phyloP scores from a whole-genome alignment of 2,329 filamentous ascomycete genomes.

The Penicillium olsonii region DNA sequence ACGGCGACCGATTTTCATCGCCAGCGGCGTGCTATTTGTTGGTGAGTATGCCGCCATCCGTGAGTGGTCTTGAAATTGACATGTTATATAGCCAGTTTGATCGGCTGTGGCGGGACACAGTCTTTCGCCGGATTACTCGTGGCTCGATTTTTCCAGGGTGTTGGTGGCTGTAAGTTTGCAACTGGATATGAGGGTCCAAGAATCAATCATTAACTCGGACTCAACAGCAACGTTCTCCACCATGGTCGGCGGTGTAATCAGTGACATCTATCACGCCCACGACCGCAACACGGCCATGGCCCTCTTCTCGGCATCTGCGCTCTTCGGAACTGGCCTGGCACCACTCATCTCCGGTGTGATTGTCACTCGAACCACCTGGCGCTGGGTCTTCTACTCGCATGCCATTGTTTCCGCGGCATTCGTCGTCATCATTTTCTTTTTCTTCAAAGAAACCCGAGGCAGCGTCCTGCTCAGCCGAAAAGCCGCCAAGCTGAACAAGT shows the following conservation, averaged over 20 bases:
- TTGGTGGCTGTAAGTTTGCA: constrained; percentile 65
- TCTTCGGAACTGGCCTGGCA: constrained; percentile 78
- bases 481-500: constrained; percentile 71
- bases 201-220: not conserved
- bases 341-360: constrained; percentile 73
- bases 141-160: constrained; percentile 73
- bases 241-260: constrained; percentile 89
- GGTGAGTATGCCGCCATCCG: constrained; percentile 24
- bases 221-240: constrained; percentile 67
- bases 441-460: constrained; percentile 81
- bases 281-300: constrained; percentile 89
- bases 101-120: constrained; percentile 71
- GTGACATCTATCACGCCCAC: constrained; percentile 77
- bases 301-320: constrained; percentile 75
- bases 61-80: constrained; percentile 7
- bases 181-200: not conserved
- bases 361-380: constrained; percentile 67
- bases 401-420: constrained; percentile 68
- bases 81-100: constrained; percentile 55
- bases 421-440: constrained; percentile 63
- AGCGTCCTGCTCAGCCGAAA: constrained; percentile 77
- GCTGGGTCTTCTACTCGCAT: constrained; percentile 89
- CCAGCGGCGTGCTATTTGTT: constrained; percentile 71
- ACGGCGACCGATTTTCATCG: constrained; percentile 77
- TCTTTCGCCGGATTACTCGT: constrained; percentile 73